Evolutionary conservation across 352 stramenopile genomes (phyloP), one percentile per base, ranked within the genome.

Genomic region (Phytophthora colocasiae): DNA sequence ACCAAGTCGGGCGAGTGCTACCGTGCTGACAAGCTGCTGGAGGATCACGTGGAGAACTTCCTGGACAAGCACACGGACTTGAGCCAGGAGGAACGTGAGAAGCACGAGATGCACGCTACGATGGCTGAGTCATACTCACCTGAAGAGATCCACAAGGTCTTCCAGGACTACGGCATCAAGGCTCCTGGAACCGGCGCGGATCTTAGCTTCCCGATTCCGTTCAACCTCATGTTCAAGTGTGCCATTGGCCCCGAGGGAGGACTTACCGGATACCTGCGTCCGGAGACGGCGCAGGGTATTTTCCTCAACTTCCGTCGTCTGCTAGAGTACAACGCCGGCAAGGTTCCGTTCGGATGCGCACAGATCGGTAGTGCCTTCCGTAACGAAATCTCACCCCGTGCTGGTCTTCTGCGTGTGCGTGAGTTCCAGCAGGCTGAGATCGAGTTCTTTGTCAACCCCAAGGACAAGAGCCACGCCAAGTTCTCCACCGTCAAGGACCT

Each of bases 381-480:
- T 49, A 98, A 98, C 69, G 98, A 99, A 82, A 99, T 99, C 81
- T 97, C 97, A 56, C 98, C 97, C 38, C 90, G 97, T 57, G 96
- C 90, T 31, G 97, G 97, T 44, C 86, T 99, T 22, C 73, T 99
- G 63, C 94, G 98, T 62, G 98, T 99, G 40, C 95, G 98, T 44
- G 98, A 99, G 87, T 99, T 99, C 83, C 97, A 96, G 76, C 98
- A 99, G 93, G 97, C 95, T 40, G 97, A 99, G 85, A 99, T 99
- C 57, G 98, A 99, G 72, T 95, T 94, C 66, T 99, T 99, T 83
- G 96, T 99, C 32, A 97, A 99, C 77, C 98, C 98, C 0, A 97
- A 98, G 63, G 94, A 99, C 71, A 99, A 99, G 85, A 83, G 85
- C n/a, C 97, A 99, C 82, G 83, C 95, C 15, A 99, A 98, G 66